Conservation (phyloP, 148 eudicot species). For the Chenopodium album region DNA sequence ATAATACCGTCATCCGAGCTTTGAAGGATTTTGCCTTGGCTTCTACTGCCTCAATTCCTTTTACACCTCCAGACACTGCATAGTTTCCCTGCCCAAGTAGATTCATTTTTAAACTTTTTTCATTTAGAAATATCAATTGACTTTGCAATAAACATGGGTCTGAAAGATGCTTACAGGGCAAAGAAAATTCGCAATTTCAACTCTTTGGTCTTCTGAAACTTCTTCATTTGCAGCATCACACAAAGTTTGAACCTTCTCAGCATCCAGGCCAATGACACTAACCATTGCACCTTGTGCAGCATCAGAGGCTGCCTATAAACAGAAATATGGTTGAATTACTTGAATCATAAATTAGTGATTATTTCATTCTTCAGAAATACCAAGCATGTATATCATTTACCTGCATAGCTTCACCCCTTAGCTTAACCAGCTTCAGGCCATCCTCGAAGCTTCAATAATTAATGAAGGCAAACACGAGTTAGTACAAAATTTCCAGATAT, state of each 20-base stretch:
- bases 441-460: conserved; percentile 72
- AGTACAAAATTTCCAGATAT: neutral
- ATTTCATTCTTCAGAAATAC: neutral
- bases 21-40: conserved; percentile 95
- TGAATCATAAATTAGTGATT: neutral
- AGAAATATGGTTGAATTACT: neutral
- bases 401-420: conserved; percentile 97
- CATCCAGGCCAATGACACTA: conserved; percentile 82
- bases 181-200: conserved; percentile 82
- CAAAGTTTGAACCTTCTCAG: conserved; percentile 71
- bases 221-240: conserved; percentile 95
- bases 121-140: neutral
- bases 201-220: conserved; percentile 70
- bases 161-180: conserved; percentile 52
- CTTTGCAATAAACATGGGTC: neutral
- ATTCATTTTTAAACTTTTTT: neutral
- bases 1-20: conserved; percentile 95
- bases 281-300: conserved; percentile 88
- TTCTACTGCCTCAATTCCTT: conserved; percentile 93
- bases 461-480: conserved; percentile 9
- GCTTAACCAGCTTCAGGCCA: conserved; percentile 91
- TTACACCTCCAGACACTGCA: conserved; percentile 93
- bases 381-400: conserved; percentile 25
- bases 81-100: conserved; percentile 65
- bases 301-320: conserved; percentile 73